Percentiles rank a stretch among this genome's conserved stretches.
Conservation (phyloP, 441 rosid species). For the Aquilaria agallochum region DNA sequence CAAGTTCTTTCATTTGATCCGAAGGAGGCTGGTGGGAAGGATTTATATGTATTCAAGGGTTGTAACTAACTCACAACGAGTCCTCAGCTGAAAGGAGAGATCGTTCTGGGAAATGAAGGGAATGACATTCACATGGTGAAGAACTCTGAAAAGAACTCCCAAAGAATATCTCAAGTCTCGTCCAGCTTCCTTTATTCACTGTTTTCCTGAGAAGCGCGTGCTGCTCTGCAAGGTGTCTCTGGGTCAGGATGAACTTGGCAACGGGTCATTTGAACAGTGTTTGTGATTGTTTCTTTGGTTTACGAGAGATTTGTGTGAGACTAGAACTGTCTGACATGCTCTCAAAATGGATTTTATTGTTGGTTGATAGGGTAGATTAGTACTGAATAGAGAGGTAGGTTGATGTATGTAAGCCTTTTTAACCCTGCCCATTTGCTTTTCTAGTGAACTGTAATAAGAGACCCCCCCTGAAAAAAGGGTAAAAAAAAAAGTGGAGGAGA, state of each 20-base stretch:
- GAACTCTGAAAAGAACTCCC: conserved; percentile 3
- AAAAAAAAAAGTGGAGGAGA: not conserved
- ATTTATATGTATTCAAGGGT: conserved; percentile 7
- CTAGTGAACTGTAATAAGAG: conserved; percentile 30
- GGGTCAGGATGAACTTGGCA: conserved; percentile 24
- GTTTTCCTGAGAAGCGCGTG: conserved; percentile 25
- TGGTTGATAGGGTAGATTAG: conserved; percentile 27
- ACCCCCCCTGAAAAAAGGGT: not conserved
- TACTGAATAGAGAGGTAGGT: conserved; percentile 29
- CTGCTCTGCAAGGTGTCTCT: conserved; percentile 26
- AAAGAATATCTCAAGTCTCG: conserved; percentile 18
- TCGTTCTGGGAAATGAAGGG: conserved; percentile 13
- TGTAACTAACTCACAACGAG: not conserved
- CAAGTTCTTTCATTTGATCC: conserved; percentile 47
- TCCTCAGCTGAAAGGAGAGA: conserved; percentile 14
- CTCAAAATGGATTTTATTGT: conserved; percentile 22
- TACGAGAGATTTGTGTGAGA: conserved; percentile 23
- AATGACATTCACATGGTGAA: not conserved
- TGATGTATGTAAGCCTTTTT: conserved; percentile 20
- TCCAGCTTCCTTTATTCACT: conserved; percentile 20
- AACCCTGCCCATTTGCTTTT: conserved; percentile 15
- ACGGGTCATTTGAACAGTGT: conserved; percentile 26
- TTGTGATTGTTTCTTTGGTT: conserved; percentile 14
- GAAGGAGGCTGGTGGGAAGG: not conserved
- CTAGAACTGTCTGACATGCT: conserved; percentile 11